These are phyloP conservation scores for Przewalskia tangutica DNA, from an alignment of 257 asterid genomes.

Conservation along the genomic window DNA sequence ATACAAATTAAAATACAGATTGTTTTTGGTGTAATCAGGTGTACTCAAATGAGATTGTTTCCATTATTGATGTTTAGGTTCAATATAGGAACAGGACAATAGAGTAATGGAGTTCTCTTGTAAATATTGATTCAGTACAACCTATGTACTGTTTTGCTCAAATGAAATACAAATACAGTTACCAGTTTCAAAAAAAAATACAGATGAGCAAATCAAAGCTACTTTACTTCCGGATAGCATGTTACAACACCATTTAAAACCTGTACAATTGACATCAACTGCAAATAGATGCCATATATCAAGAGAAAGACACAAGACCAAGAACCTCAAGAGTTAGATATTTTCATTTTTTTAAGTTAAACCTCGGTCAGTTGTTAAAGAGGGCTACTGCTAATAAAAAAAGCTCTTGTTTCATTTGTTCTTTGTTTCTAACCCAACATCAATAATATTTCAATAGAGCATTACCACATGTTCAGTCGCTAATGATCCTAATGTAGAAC, in stretches of 20 bases:
- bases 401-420: neutral
- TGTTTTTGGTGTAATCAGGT: no score
- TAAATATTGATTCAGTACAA: no score
- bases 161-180: no score
- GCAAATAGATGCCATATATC: neutral
- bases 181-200: neutral
- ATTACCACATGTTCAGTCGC: conserved; percentile 47
- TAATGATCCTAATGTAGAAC: conserved; percentile 44
- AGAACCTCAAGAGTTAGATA: neutral
- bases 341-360: neutral
- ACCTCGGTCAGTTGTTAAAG: neutral
- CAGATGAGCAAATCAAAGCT: neutral
- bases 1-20: neutral
- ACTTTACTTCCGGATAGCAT: neutral
- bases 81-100: no score
- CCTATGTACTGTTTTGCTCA: no score
- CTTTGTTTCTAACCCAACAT: neutral
- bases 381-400: neutral
- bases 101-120: no score
- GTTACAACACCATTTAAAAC: neutral
- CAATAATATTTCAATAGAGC: neutral
- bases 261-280: neutral
- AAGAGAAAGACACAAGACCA: neutral
- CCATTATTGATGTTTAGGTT: no score
- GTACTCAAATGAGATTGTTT: no score